Evolutionary conservation across 495 filamentous ascomycete genomes (phyloP).

Genomic region (Geoglossum glabrum): DNA sequence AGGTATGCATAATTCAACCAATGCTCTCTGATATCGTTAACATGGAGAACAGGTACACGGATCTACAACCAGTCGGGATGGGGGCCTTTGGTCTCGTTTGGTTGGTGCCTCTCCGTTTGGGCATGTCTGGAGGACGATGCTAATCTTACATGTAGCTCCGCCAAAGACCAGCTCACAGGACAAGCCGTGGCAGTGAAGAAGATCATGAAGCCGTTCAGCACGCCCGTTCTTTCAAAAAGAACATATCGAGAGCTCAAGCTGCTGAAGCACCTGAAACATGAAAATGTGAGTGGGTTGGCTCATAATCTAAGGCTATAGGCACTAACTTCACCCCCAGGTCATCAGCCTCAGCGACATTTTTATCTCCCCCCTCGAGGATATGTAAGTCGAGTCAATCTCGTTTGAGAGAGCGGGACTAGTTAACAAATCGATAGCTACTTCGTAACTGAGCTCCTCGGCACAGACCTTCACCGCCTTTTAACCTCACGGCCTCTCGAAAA

Average conservation of each 20-base stretch:
- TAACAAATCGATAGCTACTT: conserved; percentile 48
- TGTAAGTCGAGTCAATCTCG: conserved; percentile 37
- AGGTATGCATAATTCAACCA: conserved; percentile 36
- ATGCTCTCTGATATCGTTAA: neutral
- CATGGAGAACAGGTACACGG: conserved; percentile 53
- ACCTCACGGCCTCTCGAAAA: conserved; percentile 93
- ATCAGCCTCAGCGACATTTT: conserved; percentile 98
- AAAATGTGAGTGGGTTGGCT: conserved; percentile 48
- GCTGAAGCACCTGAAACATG: conserved; percentile 86
- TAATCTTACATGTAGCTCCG: conserved; percentile 41
- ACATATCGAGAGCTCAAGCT: conserved; percentile 96
- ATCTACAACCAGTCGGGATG: conserved; percentile 97
- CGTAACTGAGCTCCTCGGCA: conserved; percentile 92
- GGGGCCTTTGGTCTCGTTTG: conserved; percentile 96
- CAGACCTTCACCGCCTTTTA: conserved; percentile 85
- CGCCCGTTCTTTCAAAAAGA: conserved; percentile 86
- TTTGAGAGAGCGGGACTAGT: neutral
- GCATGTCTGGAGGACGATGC: neutral
- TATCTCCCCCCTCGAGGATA: conserved; percentile 95
- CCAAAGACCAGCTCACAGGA: conserved; percentile 87
- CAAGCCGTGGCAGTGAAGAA: conserved; percentile 97
- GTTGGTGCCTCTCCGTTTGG: conserved; percentile 29
- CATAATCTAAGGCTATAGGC: neutral
- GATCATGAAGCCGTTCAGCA: conserved; percentile 99
- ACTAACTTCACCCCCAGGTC: conserved; percentile 34